Percentiles rank a stretch among this genome's conserved stretches.
Evolutionary conservation across 257 asterid genomes (phyloP).

Genomic region (Hygrophila difformis): DNA sequence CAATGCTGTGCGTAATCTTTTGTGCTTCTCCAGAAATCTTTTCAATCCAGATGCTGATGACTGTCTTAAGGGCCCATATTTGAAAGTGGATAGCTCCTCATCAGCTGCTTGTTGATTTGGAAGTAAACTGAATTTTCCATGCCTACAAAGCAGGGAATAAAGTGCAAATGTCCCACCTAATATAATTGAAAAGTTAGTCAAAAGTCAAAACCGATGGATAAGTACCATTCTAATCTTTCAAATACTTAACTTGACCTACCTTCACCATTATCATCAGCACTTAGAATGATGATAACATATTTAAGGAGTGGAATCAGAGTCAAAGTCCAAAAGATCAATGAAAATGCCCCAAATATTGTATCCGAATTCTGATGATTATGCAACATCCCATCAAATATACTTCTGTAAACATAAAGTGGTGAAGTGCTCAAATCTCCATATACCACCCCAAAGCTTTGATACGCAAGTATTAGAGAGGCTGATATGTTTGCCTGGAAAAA

Average conservation of each 20-base stretch:
- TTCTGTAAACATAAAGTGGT: slow-evolving; percentile 78
- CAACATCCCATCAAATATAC: slow-evolving; percentile 63
- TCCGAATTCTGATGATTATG: slow-evolving; percentile 48
- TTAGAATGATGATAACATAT: slow-evolving; percentile 48
- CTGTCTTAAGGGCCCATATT: slow-evolving; percentile 58
- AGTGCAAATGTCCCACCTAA: slow-evolving; percentile 98
- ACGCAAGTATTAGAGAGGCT: slow-evolving; percentile 54
- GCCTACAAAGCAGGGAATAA: slow-evolving; percentile 86
- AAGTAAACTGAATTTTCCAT: slow-evolving; percentile 89
- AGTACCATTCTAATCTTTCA: slow-evolving; percentile 5
- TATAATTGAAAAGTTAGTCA: slow-evolving; percentile 23
- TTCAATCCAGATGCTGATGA: slow-evolving; percentile 46
- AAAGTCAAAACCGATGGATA: slow-evolving; percentile 14
- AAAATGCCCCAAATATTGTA: slow-evolving; percentile 82
- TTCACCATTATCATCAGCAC: slow-evolving; percentile 94
- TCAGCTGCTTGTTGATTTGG: slow-evolving; percentile 99
- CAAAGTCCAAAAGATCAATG: slow-evolving; percentile 89
- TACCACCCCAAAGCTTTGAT: slow-evolving; percentile 96
- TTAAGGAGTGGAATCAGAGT: slow-evolving; percentile 92
- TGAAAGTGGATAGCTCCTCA: slow-evolving; percentile 85
- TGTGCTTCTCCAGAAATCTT: slow-evolving; percentile 81
- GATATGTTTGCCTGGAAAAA: slow-evolving; percentile 38
- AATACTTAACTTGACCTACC: slow-evolving; percentile 35
- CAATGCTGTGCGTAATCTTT: slow-evolving; percentile 53
- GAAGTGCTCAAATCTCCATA: slow-evolving; percentile 96